Base-by-base conservation (phyloP, 495 filamentous ascomycete genomes). In the Lepraria neglecta region DNA sequence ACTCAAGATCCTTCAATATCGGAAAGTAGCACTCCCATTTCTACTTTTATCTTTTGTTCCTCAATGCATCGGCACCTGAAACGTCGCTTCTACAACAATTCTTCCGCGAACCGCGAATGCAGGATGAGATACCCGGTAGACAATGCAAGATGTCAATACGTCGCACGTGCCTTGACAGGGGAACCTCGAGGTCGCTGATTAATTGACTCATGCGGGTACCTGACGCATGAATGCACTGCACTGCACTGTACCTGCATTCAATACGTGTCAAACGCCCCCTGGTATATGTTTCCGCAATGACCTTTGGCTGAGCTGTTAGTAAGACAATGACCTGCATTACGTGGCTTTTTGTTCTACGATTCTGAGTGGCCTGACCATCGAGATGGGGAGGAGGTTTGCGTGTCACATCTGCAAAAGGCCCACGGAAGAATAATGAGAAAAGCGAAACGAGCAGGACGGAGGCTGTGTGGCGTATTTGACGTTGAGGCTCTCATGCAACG, bases 81-180 rank as follows among this genome's bases (percentile, higher is more conserved):
- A 54, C 51, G 31, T 54, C 51, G 51, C 51, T 31, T 54, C 17
- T 38, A 54, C 50, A 54, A 54, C 6, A 46, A 46, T 21, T 54
- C 51, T 33, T 35, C 30, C 17, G 51, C 51, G 31, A 19, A 54
- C 28, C 31, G 31, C 51, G 51, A 53, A 9, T n/a, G 50, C 50
- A 31, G 51, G 35, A 33, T 6, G 44, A 21, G 51, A 54, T 54
- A 15, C 3, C 51, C 51, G 51, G 3, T 54, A 17, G 44, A 17
- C n/a, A 54, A 33, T 38, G 35, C 35, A 54, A 17, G 35, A n/a
- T 17, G n/a, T 7, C 7, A 19, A 33, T 12, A 54, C 9, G 7
- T 54, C 30, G 51, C 51, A 53, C 51, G 31, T 53, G 28, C 11
- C 48, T 52, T 52, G 28, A 15, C 47, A 4, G 21, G 24, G 24